These are phyloP conservation scores for Lojkania enalia DNA, from an alignment of 2,329 filamentous ascomycete species.

Conservation along the genomic window DNA sequence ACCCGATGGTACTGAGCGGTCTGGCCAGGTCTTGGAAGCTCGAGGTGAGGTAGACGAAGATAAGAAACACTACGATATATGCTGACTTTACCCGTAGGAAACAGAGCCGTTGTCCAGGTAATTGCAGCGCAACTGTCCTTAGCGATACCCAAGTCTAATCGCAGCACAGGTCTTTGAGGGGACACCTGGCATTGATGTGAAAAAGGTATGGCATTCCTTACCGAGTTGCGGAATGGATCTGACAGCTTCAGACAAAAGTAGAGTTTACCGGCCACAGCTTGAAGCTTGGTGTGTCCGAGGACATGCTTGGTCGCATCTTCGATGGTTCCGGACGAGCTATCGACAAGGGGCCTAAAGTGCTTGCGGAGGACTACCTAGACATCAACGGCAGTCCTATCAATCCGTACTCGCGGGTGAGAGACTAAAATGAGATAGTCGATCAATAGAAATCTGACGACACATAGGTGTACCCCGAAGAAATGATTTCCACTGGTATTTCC, in stretches of 20 bases:
- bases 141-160: constrained; percentile 24
- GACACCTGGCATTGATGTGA: constrained; percentile 95
- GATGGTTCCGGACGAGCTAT: constrained; percentile 97
- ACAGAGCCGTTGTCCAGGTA: constrained; percentile 94
- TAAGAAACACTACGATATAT: constrained; percentile 1
- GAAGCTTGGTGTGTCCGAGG: constrained; percentile 98
- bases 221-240: constrained; percentile 12
- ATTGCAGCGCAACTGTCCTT: background rate
- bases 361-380: constrained; percentile 97
- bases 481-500: constrained; percentile 99
- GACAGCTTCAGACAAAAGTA: constrained; percentile 75
- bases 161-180: constrained; percentile 85
- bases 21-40: constrained; percentile 95
- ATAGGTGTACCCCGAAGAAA: constrained; percentile 97
- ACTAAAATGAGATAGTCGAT: background rate
- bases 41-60: constrained; percentile 66
- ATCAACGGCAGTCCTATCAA: constrained; percentile 99
- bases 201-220: constrained; percentile 66
- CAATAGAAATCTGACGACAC: constrained; percentile 17
- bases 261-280: constrained; percentile 96
- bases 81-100: constrained; percentile 61
- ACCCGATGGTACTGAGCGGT: constrained; percentile 90
- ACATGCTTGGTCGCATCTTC: constrained; percentile 99
- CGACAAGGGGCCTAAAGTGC: constrained; percentile 97
- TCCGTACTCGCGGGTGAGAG: constrained; percentile 86